Base-by-base conservation (phyloP, 2,329 filamentous ascomycete species). In the Emmonsia crescens region DNA sequence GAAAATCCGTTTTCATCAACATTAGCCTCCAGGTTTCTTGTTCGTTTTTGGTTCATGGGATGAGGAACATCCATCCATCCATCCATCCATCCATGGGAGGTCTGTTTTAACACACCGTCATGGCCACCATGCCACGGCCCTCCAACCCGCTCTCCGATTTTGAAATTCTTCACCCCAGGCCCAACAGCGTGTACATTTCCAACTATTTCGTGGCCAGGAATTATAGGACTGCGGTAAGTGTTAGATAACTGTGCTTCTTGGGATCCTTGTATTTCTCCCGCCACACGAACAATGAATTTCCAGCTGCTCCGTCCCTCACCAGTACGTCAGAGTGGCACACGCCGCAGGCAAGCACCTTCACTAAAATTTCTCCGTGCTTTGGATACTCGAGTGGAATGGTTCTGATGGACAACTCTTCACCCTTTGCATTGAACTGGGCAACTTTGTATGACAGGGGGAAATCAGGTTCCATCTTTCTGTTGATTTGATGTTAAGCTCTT, bases 171-270 rank as follows among this genome's bases (percentile, higher is more conserved):
- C n/a, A 68, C 67, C 1, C 72, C 75, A 0, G 80, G 75, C 5
- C 85, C 84, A 0, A 89, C 71, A 6, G 82, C 82, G 19, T 83
- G 85, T 3, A 91, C 78, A 14, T 83, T 82, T 12, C 88, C 88
- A 60, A 91, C 82, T 40, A 87, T 76, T 71, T 91, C 88, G 73
- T 92, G 89, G 27, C 89, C 89, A 0, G 86, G 85, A 1, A 85
- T 74, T 5, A 83, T 79, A 1, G 87, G 87, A 67, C 75, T 78
- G 19, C 40, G 19, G 1, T 51, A 38, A 24, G 27, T 16, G 38
- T 57, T 58, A 57, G 48, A 54, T 36, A 36, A 10, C 38, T 27
- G 9, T 12, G 21, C n/a, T 40, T 29, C 29, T 63, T 14, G 8
- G 8, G 19, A 10, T 29, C n/a, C 9, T 42, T 27, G 46, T 44